A percentile compares a stretch with the other conserved stretches of the same genome.
Conservation (phyloP, 306 rosid species). For the Vicia villosa region DNA sequence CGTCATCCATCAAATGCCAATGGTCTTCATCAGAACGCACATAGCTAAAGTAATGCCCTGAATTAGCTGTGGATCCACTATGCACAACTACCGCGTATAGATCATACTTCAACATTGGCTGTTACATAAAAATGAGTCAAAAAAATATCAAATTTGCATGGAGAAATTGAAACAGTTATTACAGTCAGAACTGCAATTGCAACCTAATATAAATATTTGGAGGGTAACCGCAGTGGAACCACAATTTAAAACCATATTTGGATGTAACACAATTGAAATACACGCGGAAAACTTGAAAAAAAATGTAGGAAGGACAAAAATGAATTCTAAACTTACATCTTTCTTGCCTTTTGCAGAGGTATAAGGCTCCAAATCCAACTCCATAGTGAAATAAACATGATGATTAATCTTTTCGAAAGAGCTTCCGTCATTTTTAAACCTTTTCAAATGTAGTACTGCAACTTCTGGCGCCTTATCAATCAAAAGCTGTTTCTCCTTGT, state of each 20-base stretch:
- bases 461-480: slow-evolving; percentile 3
- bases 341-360: background rate
- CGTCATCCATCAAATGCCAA: slow-evolving; percentile 65
- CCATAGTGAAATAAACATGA: slow-evolving; percentile 52
- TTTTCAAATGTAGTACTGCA: slow-evolving; percentile 42
- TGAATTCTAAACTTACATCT: slow-evolving; percentile 41
- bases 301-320: background rate
- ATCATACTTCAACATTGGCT: slow-evolving; percentile 59
- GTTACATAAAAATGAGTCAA: slow-evolving; percentile 10
- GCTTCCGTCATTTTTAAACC: slow-evolving; percentile 51
- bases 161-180: background rate
- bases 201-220: background rate
- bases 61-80: slow-evolving; percentile 47
- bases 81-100: slow-evolving; percentile 71
- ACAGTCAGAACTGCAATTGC: background rate
- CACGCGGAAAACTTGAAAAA: background rate
- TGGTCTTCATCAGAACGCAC: slow-evolving; percentile 53
- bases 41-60: slow-evolving; percentile 67
- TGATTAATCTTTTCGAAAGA: slow-evolving; percentile 50
- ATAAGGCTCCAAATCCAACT: slow-evolving; percentile 60
- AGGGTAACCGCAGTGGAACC: background rate
- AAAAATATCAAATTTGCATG: background rate
- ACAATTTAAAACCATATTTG: background rate
- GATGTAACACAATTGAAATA: background rate
- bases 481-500: background rate